These are phyloP conservation scores for Colletotrichum salicis DNA, from an alignment of 2,329 filamentous ascomycete genomes.

Conservation along the genomic window DNA sequence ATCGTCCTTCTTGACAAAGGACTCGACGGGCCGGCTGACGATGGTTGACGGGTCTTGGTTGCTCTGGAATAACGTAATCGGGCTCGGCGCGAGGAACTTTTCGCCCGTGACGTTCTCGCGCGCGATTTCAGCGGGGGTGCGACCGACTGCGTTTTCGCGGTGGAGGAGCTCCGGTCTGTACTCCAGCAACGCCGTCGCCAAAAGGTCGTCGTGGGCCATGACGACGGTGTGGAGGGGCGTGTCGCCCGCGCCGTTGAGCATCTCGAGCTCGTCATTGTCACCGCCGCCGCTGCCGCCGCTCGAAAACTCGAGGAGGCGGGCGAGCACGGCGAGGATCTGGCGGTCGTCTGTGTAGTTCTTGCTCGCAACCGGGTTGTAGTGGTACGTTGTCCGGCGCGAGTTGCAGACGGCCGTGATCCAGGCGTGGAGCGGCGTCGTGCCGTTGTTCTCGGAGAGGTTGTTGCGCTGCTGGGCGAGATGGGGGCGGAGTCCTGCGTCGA, in stretches of 20 bases:
- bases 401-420: conserved; percentile 55
- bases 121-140: conserved; percentile 76
- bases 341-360: conserved; percentile 41
- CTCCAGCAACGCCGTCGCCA: conserved; percentile 61
- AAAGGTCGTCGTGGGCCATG: conserved; percentile 46
- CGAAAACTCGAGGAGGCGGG: conserved; percentile 64
- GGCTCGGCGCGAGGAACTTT: conserved; percentile 44
- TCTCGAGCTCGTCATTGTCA: conserved; percentile 56
- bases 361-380: conserved; percentile 8
- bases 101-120: conserved; percentile 62
- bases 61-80: conserved; percentile 11
- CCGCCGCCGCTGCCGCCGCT: conserved; percentile 58
- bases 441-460: conserved; percentile 56
- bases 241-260: conserved; percentile 73
- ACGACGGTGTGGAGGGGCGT: conserved; percentile 71
- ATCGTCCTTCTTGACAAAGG: conserved; percentile 28
- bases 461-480: conserved; percentile 70
- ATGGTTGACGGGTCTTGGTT: conserved; percentile 12
- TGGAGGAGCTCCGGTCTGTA: conserved; percentile 69
- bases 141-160: conserved; percentile 80
- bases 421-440: conserved; percentile 71
- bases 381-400: background rate
- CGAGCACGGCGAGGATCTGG: conserved; percentile 54
- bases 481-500: conserved; percentile 66
- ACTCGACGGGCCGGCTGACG: conserved; percentile 7